A percentile compares a stretch with the other conserved stretches of the same genome.
These are phyloP conservation scores for Wickerhamomyces mucosus DNA, from an alignment of 805 yeast genomes.

Conservation along the genomic window DNA sequence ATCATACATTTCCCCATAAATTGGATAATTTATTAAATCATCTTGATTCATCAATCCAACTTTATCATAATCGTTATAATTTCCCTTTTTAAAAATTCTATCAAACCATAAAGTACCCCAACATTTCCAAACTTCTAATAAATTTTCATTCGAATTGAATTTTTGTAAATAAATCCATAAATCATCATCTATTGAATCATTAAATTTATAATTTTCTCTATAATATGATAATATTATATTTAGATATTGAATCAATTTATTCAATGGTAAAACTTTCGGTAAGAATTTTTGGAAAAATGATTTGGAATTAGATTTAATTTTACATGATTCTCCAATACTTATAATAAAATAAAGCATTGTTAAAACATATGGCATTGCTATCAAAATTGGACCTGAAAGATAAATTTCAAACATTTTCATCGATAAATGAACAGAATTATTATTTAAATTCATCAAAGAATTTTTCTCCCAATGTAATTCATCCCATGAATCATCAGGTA, in stretches of 20 bases:
- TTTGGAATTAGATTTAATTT: slow-evolving; percentile 34
- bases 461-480: slow-evolving; percentile 21
- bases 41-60: slow-evolving; percentile 49
- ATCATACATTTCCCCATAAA: slow-evolving; percentile 46
- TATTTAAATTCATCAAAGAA: slow-evolving; percentile 13
- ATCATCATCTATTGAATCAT: slow-evolving; percentile 15
- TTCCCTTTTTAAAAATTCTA: slow-evolving; percentile 41
- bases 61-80: slow-evolving; percentile 35
- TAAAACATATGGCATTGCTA: slow-evolving; percentile 63
- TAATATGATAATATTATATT: slow-evolving; percentile 42
- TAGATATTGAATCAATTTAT: slow-evolving; percentile 49
- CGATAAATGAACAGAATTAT: slow-evolving; percentile 59
- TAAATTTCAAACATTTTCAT: slow-evolving; percentile 59
- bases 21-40: slow-evolving; percentile 52
- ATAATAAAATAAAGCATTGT: slow-evolving; percentile 71
- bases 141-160: slow-evolving; percentile 48
- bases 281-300: slow-evolving; percentile 42
- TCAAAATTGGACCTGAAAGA: slow-evolving; percentile 54
- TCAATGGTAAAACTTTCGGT: slow-evolving; percentile 59
- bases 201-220: slow-evolving; percentile 4
- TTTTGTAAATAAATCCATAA: slow-evolving; percentile 25
- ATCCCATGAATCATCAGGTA: slow-evolving; percentile 1
- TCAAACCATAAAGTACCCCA: slow-evolving; percentile 85
- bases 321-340: slow-evolving; percentile 49
- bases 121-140: slow-evolving; percentile 75